phyloP scores from a whole-genome alignment of 2,329 filamentous ascomycete genomes.

The Fusarium subglutinans region DNA sequence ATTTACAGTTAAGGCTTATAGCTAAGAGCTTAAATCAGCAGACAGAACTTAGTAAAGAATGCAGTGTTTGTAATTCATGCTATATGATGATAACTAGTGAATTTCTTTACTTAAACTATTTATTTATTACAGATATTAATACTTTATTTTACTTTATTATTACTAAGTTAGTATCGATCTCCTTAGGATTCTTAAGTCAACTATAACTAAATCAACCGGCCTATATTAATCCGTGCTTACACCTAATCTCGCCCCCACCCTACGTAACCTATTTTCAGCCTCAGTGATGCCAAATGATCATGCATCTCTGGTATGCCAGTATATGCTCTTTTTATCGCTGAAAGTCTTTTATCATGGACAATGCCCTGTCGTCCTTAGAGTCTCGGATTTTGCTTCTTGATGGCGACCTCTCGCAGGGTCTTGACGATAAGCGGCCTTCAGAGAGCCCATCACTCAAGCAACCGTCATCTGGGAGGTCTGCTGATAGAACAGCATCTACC shows the following conservation, averaged over 20 bases:
- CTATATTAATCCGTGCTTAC: neutral
- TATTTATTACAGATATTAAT: too few species aligned
- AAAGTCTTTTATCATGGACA: neutral
- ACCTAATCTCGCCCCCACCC: neutral
- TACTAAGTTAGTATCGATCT: too few species aligned
- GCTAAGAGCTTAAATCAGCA: too few species aligned
- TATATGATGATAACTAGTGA: too few species aligned
- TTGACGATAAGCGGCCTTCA: neutral
- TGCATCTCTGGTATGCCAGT: neutral
- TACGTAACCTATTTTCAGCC: neutral
- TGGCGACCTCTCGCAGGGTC: neutral
- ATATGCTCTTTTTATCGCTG: too few species aligned
- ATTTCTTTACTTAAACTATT: too few species aligned
- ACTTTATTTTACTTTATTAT: too few species aligned
- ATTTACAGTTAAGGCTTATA: too few species aligned
- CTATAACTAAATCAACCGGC: neutral
- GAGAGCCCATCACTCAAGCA: neutral
- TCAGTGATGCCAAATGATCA: neutral
- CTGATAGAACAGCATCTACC: neutral
- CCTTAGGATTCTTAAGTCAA: too few species aligned
- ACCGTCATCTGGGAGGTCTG: accelerated
- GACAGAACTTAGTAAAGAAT: too few species aligned
- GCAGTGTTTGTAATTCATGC: too few species aligned
- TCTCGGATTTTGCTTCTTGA: accelerated
- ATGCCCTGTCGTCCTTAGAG: too few species aligned